Conservation (phyloP, 1,139 yeast genomes). For the Taiozyma sp. region DNA sequence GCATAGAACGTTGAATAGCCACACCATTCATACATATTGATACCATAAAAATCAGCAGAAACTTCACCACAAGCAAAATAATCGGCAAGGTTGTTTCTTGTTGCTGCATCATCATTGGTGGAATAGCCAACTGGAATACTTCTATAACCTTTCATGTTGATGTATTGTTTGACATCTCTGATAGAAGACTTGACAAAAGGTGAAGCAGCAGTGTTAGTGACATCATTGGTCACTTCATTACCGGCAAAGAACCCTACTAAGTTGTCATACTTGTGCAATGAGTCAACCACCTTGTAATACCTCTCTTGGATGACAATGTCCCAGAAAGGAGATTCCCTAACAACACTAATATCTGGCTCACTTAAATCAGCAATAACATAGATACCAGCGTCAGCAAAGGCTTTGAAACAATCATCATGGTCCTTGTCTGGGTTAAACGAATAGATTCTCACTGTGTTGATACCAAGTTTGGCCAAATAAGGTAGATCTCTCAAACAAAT, state of each 20-base stretch:
- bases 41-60: conserved; percentile 48
- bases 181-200: conserved; percentile 61
- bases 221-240: conserved; percentile 52
- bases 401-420: conserved; percentile 53
- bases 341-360: conserved; percentile 47
- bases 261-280: conserved; percentile 43
- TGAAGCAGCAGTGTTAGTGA: conserved; percentile 42
- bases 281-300: conserved; percentile 51
- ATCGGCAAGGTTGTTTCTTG: conserved; percentile 39
- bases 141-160: conserved; percentile 38
- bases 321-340: conserved; percentile 46
- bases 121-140: conserved; percentile 58
- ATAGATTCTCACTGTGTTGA: conserved; percentile 51
- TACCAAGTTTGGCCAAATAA: conserved; percentile 39
- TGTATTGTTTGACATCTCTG: conserved; percentile 48
- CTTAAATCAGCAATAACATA: conserved; percentile 51
- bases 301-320: conserved; percentile 56
- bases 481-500: conserved; percentile 48
- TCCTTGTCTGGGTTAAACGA: conserved; percentile 43
- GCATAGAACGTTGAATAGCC: conserved; percentile 52
- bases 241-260: conserved; percentile 57
- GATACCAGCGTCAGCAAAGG: conserved; percentile 46
- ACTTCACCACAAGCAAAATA: conserved; percentile 45
- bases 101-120: conserved; percentile 51
- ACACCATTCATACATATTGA: conserved; percentile 67